These are phyloP conservation scores for Aspergillus indologenus DNA, from an alignment of 495 filamentous ascomycete species.

Conservation along the genomic window DNA sequence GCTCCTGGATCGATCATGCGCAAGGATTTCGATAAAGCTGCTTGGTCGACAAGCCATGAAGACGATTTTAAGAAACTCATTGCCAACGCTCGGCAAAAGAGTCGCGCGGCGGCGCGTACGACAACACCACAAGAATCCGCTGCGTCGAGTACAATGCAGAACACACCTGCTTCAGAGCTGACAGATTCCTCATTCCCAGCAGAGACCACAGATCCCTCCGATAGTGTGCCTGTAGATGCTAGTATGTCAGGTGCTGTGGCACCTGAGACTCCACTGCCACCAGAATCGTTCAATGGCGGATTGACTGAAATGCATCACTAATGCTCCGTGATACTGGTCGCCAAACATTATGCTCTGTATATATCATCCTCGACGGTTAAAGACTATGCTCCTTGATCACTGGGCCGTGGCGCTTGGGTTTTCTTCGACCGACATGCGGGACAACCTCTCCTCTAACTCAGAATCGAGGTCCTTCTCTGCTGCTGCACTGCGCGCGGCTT, in stretches of 20 bases:
- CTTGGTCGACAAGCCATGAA: conserved; percentile 71
- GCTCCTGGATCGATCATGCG: conserved; percentile 53
- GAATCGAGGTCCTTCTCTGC: conserved; percentile 27
- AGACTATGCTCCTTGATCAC: no score
- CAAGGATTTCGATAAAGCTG: conserved; percentile 78
- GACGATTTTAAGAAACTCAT: conserved; percentile 73
- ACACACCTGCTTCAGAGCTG: conserved; percentile 3
- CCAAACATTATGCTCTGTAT: background rate
- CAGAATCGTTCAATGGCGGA: conserved; percentile 11
- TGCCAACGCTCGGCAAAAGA: conserved; percentile 58
- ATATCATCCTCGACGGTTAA: background rate
- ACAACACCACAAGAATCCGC: conserved; percentile 28
- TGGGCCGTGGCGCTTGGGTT: conserved; percentile 24
- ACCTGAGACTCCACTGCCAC: conserved; percentile 1
- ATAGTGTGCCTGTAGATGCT: conserved; percentile 4
- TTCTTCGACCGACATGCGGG: conserved; percentile 46
- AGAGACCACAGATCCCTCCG: conserved; percentile 5
- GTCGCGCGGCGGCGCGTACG: conserved; percentile 28
- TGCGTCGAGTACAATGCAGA: conserved; percentile 5
- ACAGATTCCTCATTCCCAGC: background rate
- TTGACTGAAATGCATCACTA: background rate
- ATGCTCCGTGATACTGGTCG: background rate
- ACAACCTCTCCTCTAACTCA: conserved; percentile 38
- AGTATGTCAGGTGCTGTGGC: conserved; percentile 2
- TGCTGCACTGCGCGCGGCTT: conserved; percentile 28